These are phyloP conservation scores for Protomyces macrosporus DNA, from an alignment of 1,139 yeast species.

Conservation along the genomic window DNA sequence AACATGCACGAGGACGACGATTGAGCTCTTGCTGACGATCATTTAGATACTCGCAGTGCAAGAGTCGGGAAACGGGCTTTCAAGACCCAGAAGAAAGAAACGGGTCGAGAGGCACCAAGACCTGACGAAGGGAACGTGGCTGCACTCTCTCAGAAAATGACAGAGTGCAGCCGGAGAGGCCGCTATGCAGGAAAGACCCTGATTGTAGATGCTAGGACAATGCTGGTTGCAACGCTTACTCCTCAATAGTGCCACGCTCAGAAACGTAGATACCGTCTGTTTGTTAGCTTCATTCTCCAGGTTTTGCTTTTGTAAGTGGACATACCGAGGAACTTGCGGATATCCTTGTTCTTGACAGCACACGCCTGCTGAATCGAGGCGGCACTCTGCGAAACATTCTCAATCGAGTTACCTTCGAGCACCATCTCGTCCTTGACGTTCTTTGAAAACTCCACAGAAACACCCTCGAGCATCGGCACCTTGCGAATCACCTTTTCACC, in stretches of 20 bases:
- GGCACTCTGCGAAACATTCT: conserved; percentile 96
- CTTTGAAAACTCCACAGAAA: conserved; percentile 72
- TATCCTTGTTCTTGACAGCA: conserved; percentile 99
- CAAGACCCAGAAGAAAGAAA: not conserved
- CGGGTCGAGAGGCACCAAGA: not conserved
- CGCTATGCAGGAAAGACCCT: not conserved
- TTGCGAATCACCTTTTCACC: conserved; percentile 96
- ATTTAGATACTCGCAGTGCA: not conserved
- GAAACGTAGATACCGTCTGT: conserved; percentile 66
- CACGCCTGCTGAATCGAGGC: conserved; percentile 98
- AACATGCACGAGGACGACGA: not conserved
- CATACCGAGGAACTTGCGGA: conserved; percentile 85
- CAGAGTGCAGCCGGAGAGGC: not conserved
- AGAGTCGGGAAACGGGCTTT: not conserved
- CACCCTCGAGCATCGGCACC: conserved; percentile 84
- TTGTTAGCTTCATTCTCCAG: not conserved
- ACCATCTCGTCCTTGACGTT: conserved; percentile 91
- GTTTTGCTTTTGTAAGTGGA: not conserved
- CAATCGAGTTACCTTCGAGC: conserved; percentile 92
- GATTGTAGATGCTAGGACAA: not conserved
- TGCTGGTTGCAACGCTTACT: conserved; percentile 32
- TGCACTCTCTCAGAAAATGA: not conserved
- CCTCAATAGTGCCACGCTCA: conserved; percentile 83
- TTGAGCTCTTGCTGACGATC: not conserved
- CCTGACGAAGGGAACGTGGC: not conserved